phyloP scores from a whole-genome alignment of 139 green algal genomes.

The Gonium pectorale region DNA sequence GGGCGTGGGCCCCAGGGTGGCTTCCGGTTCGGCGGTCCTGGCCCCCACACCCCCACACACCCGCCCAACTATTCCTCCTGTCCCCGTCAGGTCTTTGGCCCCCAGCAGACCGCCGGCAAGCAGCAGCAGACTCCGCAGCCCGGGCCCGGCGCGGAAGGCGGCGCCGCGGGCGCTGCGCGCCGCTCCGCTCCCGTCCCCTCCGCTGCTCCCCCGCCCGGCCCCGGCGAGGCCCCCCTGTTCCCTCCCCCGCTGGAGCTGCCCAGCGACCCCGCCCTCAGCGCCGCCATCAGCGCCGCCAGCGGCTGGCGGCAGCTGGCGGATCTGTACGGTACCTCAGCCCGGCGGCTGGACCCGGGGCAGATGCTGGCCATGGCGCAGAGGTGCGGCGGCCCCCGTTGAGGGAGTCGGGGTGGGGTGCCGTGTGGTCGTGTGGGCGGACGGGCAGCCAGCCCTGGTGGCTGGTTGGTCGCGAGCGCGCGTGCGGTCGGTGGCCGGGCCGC shows the following conservation, averaged over 20 bases:
- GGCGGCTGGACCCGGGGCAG: slow-evolving; percentile 5
- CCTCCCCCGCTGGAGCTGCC: neutral
- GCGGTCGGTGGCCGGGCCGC: no score
- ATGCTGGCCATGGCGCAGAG: neutral
- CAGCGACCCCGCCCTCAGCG: neutral
- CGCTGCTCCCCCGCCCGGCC: neutral
- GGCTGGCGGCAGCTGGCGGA: slow-evolving; percentile 2
- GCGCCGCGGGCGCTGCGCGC: neutral
- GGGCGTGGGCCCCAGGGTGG: no score
- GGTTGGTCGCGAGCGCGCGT: no score
- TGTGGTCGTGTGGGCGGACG: no score
- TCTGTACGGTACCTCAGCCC: neutral
- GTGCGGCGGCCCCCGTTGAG: neutral
- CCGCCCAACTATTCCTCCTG: neutral
- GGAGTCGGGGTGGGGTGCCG: no score
- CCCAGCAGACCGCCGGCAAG: neutral
- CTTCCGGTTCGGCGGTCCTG: neutral
- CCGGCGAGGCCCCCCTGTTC: slow-evolving; percentile 14
- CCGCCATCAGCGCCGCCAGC: neutral
- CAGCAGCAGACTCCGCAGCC: neutral
- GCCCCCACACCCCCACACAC: neutral
- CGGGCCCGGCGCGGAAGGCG: neutral
- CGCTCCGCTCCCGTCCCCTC: neutral
- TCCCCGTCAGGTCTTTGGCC: neutral
- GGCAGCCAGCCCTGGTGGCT: no score